Evolutionary conservation across 345 rosid species (phyloP), one percentile per base, ranked within the genome.

Genomic region (Microthlaspi erraticum): DNA sequence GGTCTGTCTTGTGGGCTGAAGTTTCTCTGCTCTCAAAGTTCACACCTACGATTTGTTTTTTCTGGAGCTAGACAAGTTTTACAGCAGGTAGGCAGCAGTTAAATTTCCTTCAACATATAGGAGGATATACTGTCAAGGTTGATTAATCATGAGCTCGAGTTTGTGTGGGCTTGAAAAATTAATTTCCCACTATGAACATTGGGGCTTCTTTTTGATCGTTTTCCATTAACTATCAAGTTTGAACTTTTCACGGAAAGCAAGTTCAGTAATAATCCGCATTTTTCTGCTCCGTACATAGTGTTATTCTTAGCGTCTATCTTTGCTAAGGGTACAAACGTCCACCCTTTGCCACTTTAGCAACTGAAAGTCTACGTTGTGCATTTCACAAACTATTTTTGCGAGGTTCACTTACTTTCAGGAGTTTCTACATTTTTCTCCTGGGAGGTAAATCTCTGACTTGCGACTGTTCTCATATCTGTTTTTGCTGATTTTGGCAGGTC

Each of bases 1-100:
- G 97, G 99, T 71, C 97, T 91, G 70, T 73, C 87, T 74, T 67
- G 77, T 79, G 89, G 97, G 68, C 72, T 94, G 86, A 86, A 91
- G 81, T 94, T 91, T 84, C 93, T 91, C 77, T 86, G 85, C 79
- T 94, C 97, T 38, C 53, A 75, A 20, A 18, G 60, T 64, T 77
- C 83, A 73, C 84, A 94, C 72, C 71, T 89, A 64, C 74, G 72
- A 33, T 84, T 86, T 69, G 78, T 85, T 62, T 83, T 80, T 79
- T 73, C 76, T 64, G 99, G 99, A 68, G 77, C 88, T 75, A 85
- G 79, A 76, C 96, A 91, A 83, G 97, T 86, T 71, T 55, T 88
- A 69, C 84, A 84, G 77, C 82, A 91, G 88, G 97, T 94, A 69
- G 64, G 83, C 63, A 23, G 50, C 59, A 39, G 33, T 61, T 69